phyloP scores from a whole-genome alignment of 805 yeast species.

The Kregervanrija pseudodelftensis region DNA sequence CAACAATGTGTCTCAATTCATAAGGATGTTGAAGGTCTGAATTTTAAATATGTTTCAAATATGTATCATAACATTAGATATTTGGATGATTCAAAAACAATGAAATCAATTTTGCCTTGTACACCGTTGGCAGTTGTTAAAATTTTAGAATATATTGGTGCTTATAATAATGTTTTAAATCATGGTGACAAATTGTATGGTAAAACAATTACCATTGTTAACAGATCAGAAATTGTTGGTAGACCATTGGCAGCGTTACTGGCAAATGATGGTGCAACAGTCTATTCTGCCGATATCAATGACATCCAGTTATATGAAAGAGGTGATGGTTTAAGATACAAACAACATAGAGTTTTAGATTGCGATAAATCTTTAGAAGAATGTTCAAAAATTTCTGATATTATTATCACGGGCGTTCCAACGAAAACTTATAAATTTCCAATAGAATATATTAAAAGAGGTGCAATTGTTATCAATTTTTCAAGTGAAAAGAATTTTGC shows the following conservation, averaged over 20 bases:
- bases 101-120: conserved; percentile 89
- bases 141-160: conserved; percentile 82
- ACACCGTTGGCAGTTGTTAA: conserved; percentile 95
- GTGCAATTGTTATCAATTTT: conserved; percentile 87
- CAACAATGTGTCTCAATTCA: conserved; percentile 89
- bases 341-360: conserved; percentile 75
- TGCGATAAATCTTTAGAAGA: conserved; percentile 47
- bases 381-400: conserved; percentile 73
- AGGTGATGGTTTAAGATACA: conserved; percentile 80
- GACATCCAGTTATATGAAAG: conserved; percentile 88
- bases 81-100: conserved; percentile 56
- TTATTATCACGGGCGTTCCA: conserved; percentile 95
- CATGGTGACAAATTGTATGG: conserved; percentile 93
- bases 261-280: conserved; percentile 97
- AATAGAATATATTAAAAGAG: conserved; percentile 67
- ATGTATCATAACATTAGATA: conserved; percentile 89
- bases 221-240: conserved; percentile 95
- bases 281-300: conserved; percentile 83
- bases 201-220: conserved; percentile 82
- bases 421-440: conserved; percentile 79
- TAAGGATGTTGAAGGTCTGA: conserved; percentile 94
- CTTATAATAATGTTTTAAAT: conserved; percentile 73
- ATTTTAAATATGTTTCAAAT: conserved; percentile 85
- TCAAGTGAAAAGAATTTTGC: conserved; percentile 83
- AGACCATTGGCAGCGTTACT: conserved; percentile 92